Evolutionary conservation across 805 yeast genomes (phyloP).

Genomic region (Saccharomycopsis oosterbeekiorum): DNA sequence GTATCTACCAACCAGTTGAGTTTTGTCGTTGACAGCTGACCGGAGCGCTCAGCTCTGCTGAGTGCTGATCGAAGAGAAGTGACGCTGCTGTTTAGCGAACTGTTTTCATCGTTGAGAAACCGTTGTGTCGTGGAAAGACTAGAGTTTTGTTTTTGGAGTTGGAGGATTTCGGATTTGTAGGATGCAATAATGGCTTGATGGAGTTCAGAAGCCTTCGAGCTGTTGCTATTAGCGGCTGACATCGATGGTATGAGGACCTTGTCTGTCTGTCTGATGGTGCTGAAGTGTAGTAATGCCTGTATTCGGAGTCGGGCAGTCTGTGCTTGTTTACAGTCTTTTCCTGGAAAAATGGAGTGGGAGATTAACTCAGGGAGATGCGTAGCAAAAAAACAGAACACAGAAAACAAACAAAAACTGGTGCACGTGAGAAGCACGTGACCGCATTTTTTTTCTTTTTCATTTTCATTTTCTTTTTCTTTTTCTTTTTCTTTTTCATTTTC

Average conservation of each 20-base stretch:
- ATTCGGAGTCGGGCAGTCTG: no score
- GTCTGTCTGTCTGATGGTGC: background rate
- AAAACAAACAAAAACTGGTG: no score
- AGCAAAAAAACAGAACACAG: no score
- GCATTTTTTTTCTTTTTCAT: no score
- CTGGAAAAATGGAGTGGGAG: no score
- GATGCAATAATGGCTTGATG: background rate
- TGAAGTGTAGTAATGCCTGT: no score
- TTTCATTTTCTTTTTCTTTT: no score
- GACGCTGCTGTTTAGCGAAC: background rate
- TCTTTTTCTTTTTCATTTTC: no score
- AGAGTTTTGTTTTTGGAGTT: background rate
- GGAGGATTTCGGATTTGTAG: background rate
- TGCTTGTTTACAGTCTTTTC: background rate
- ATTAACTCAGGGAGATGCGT: no score
- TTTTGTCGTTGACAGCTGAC: background rate
- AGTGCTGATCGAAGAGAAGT: background rate
- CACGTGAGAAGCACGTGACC: no score
- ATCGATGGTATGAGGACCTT: background rate
- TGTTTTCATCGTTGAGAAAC: slow-evolving; percentile 2
- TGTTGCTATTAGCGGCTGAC: background rate
- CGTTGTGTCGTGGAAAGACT: background rate
- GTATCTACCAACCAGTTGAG: slow-evolving; percentile 2
- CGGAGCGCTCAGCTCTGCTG: background rate
- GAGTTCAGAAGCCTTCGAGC: background rate